These are phyloP conservation scores for Wickerhamomyces sp. DNA, from an alignment of 1,139 yeast species.

Conservation along the genomic window DNA sequence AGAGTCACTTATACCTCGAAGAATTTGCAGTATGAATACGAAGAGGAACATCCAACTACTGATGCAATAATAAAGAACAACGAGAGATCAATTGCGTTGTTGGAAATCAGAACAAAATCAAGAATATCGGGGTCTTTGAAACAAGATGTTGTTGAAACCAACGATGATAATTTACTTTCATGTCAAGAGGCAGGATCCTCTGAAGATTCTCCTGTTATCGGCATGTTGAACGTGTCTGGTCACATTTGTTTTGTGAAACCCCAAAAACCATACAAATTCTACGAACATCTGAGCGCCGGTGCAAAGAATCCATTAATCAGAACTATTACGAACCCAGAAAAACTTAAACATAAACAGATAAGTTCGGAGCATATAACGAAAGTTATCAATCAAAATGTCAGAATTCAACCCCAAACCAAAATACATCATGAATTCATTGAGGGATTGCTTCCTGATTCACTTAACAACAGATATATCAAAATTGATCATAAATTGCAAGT, in stretches of 20 bases:
- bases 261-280: slow-evolving; percentile 6
- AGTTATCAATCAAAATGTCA: slow-evolving; percentile 12
- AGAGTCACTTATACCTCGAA: slow-evolving; percentile 63
- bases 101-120: slow-evolving; percentile 56
- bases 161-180: slow-evolving; percentile 51
- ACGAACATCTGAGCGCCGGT: slow-evolving; percentile 3
- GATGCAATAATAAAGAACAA: slow-evolving; percentile 30
- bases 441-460: slow-evolving; percentile 60
- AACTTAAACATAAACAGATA: slow-evolving; percentile 3
- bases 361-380: slow-evolving; percentile 8
- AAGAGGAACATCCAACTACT: slow-evolving; percentile 41
- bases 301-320: slow-evolving; percentile 3
- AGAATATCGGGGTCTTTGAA: slow-evolving; percentile 44
- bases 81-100: slow-evolving; percentile 51
- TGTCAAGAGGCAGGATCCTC: slow-evolving; percentile 23
- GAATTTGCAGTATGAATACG: slow-evolving; percentile 49
- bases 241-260: slow-evolving; percentile 18
- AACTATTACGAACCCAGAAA: slow-evolving; percentile 6
- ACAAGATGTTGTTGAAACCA: slow-evolving; percentile 56
- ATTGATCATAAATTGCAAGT: slow-evolving; percentile 75
- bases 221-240: slow-evolving; percentile 23
- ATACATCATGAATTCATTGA: slow-evolving; percentile 24
- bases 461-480: slow-evolving; percentile 63
- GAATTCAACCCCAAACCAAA: slow-evolving; percentile 12
- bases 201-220: slow-evolving; percentile 26